These are phyloP conservation scores for Parmales sp. DNA, from an alignment of 108 stramenopile species.

Conservation along the genomic window DNA sequence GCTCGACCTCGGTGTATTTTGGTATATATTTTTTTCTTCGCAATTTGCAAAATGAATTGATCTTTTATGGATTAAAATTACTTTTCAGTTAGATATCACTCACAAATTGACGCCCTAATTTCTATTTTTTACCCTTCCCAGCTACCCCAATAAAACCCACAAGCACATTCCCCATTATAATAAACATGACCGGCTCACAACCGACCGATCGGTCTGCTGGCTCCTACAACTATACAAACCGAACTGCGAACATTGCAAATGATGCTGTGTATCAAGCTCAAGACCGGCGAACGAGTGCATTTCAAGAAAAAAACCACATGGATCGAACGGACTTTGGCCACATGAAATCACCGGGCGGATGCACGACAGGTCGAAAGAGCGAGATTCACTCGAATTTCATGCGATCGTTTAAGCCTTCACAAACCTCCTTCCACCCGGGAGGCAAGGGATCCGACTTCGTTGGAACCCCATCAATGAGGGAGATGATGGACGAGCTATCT, in stretches of 20 bases:
- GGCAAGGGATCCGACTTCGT: neutral
- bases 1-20: no score
- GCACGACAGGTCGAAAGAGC: neutral
- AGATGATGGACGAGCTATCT: neutral
- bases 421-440: neutral
- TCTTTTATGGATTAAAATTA: no score
- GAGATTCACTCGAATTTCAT: conserved; percentile 3
- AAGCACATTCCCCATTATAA: neutral
- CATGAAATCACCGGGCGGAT: no score
- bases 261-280: neutral
- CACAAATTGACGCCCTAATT: neutral
- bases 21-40: no score
- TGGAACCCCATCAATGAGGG: neutral
- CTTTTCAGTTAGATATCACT: no score
- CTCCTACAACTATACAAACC: neutral
- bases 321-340: no score
- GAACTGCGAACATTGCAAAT: neutral
- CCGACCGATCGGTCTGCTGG: neutral
- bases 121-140: neutral
- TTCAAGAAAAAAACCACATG: no score
- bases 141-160: neutral
- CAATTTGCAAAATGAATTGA: no score
- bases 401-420: neutral
- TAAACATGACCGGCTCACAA: neutral
- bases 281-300: neutral